Evolutionary conservation across 2,329 filamentous ascomycete genomes (phyloP).

Genomic region (Nigrospora sphaerica): DNA sequence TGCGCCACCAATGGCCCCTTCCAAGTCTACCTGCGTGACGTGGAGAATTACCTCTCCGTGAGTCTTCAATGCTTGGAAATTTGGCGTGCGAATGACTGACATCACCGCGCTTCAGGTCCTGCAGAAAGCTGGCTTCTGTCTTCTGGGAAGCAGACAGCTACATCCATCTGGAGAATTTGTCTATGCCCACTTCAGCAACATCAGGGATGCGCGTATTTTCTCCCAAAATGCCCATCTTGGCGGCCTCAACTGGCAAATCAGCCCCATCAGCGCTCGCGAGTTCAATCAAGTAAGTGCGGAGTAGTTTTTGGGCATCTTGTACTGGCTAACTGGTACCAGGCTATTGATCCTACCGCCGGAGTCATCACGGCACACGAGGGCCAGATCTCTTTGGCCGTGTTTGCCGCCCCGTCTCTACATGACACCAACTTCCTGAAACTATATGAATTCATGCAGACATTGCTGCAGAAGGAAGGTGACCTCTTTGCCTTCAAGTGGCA

Average conservation of each 20-base stretch:
- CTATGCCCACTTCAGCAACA: constrained; percentile 51
- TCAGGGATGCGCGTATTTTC: constrained; percentile 49
- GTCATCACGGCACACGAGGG: constrained; percentile 42
- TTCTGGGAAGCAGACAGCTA: constrained; percentile 30
- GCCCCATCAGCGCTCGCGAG: constrained; percentile 35
- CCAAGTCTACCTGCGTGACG: constrained; percentile 24
- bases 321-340: constrained; percentile 8
- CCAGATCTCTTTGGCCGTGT: constrained; percentile 45
- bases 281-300: constrained; percentile 26
- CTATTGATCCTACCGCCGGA: constrained; percentile 18
- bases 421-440: constrained; percentile 15
- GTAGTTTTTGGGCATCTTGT: neutral
- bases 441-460: constrained; percentile 30
- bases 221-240: constrained; percentile 36
- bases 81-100: too few species aligned
- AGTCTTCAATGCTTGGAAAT: constrained; percentile 7
- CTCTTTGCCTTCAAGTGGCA: constrained; percentile 44
- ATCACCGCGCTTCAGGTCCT: constrained; percentile 26
- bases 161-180: constrained; percentile 32
- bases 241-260: constrained; percentile 37
- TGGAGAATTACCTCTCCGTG: constrained; percentile 39
- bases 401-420: constrained; percentile 13
- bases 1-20: constrained; percentile 18
- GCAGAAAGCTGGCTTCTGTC: constrained; percentile 22
- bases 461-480: constrained; percentile 40